Base-by-base conservation (phyloP, 2,329 filamentous ascomycete genomes). In the Parastagonospora avenae region DNA sequence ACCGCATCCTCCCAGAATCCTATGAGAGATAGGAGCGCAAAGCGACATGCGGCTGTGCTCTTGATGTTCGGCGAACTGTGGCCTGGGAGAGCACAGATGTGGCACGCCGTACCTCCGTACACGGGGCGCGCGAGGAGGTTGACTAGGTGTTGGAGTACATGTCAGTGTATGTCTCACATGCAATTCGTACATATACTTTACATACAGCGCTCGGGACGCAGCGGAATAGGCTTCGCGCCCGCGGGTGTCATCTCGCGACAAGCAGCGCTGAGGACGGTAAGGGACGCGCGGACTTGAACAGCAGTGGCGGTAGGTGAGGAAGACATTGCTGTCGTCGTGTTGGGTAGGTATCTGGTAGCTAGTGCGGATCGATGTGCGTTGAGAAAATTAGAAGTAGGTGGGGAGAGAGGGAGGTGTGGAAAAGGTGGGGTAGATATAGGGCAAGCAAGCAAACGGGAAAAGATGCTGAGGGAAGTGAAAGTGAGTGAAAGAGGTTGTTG, bases 61-160 rank as follows among this genome's bases (percentile, higher is more conserved):
- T 52, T 39, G 50, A 59, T 44, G 30, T 57, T 48, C 28, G 24
- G 1, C 14, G 49, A 55, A 2, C 56, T 29, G 41, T 64, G 62
- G n/a, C 62, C 60, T 6, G 60, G 55, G n/a, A 58, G 51, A 11
- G 49, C 37, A 48, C 62, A 64, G 52, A 66, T 37, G 15, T 50
- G 44, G 40, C 60, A 64, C n/a, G 31, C 10, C 7, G 2, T 33
- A 27, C 28, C 24, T n/a, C 37, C 19, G 28, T 29, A n/a, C n/a
- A 38, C 14, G n/a, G 57, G 52, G n/a, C 55, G 57, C 11, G 59
- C 59, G 31, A 65, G 61, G 4, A 64, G 33, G 43, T 65, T 64
- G 40, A 58, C n/a, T n/a, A n/a, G n/a, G n/a, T n/a, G n/a, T n/a
- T n/a, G n/a, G n/a, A n/a, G n/a, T n/a, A n/a, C n/a, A n/a, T n/a